Conservation (phyloP, 1,284 basidiomycete species). For the Chondrostereum purpureum region DNA sequence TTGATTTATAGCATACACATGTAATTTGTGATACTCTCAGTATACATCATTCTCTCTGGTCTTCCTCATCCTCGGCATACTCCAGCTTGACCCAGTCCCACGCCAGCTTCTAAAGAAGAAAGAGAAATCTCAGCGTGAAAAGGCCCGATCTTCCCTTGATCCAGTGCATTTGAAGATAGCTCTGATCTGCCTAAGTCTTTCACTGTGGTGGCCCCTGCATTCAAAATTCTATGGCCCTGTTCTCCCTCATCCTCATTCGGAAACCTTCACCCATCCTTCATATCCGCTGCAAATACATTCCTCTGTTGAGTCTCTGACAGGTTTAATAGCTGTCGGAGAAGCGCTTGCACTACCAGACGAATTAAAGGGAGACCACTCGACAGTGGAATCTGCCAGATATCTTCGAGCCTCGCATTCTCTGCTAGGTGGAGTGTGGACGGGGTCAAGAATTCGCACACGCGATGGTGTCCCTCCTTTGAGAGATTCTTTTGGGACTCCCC, state of each 20-base stretch:
- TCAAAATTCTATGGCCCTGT: constrained; percentile 43
- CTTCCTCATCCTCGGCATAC: too few relatives aligned
- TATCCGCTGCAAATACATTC: constrained; percentile 65
- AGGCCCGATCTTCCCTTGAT: too few relatives aligned
- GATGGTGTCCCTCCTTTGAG: constrained; percentile 33
- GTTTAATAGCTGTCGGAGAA: constrained; percentile 75
- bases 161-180: background rate
- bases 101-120: too few relatives aligned
- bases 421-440: constrained; percentile 84
- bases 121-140: too few relatives aligned
- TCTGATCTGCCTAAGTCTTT: constrained; percentile 16
- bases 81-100: too few relatives aligned
- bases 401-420: constrained; percentile 84
- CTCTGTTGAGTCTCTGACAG: constrained; percentile 67
- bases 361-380: constrained; percentile 15
- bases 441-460: constrained; percentile 37
- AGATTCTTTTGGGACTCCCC: constrained; percentile 46
- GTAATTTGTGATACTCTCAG: too few relatives aligned
- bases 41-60: too few relatives aligned
- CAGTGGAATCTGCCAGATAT: constrained; percentile 61
- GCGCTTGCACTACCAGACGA: constrained; percentile 35
- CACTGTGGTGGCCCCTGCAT: constrained; percentile 29
- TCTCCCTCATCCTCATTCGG: constrained; percentile 44
- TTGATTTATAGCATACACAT: too few relatives aligned
- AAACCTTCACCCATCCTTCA: constrained; percentile 46